These are phyloP conservation scores for Dittrichia graveolens DNA, from an alignment of 129 eudicot genomes.

Conservation along the genomic window DNA sequence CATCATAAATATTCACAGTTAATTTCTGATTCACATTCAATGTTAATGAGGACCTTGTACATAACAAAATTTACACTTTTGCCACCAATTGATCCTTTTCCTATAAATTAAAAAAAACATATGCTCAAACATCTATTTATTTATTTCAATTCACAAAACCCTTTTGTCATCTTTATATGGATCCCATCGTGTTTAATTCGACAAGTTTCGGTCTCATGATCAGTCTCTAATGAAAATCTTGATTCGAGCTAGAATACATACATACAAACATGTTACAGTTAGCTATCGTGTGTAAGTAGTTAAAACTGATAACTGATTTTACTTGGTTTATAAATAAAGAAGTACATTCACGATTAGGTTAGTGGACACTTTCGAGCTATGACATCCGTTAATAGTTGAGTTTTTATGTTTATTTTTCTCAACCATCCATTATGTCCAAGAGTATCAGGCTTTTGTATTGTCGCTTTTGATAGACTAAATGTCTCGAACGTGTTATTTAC, in stretches of 20 bases:
- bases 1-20: constrained; percentile 21
- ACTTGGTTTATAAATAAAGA: too few species aligned
- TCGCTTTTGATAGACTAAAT: too few species aligned
- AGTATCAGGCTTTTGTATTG: too few species aligned
- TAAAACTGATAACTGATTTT: too few species aligned
- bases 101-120: neutral
- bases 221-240: neutral
- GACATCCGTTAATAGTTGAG: too few species aligned
- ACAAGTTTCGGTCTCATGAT: neutral
- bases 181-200: neutral
- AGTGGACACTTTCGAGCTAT: too few species aligned
- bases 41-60: neutral
- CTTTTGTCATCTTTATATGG: too few species aligned
- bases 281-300: too few species aligned
- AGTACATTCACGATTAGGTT: too few species aligned
- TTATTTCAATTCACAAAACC: constrained; percentile 18
- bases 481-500: too few species aligned
- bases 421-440: too few species aligned
- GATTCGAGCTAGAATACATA: neutral
- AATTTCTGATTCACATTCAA: constrained; percentile 24
- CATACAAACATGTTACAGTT: neutral
- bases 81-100: neutral
- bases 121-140: neutral
- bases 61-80: constrained; percentile 16
- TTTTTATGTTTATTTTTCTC: too few species aligned